Evolutionary conservation across 2,329 filamentous ascomycete species (phyloP).

Genomic region (Calonectria naviculata): DNA sequence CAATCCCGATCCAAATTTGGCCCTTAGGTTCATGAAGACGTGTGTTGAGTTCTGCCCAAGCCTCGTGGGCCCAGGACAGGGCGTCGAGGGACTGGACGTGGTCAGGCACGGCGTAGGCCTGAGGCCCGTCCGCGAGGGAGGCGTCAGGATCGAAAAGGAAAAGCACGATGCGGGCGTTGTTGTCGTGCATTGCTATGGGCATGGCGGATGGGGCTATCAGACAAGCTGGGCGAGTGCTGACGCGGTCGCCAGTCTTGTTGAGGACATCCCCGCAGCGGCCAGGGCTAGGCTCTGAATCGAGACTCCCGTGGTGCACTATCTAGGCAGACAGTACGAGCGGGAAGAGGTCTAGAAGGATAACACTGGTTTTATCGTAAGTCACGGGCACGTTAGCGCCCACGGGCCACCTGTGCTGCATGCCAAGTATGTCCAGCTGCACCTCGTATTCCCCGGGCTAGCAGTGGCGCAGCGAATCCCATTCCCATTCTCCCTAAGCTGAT

Average conservation of each 20-base stretch:
- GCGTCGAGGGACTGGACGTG: slow-evolving; percentile 75
- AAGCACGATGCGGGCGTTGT: slow-evolving; percentile 44
- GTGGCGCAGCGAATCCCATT: neutral
- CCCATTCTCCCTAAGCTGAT: neutral
- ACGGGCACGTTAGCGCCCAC: neutral
- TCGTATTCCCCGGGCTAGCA: neutral
- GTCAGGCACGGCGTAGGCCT: slow-evolving; percentile 84
- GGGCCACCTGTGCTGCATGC: neutral
- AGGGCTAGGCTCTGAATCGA: neutral
- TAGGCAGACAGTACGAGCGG: no score
- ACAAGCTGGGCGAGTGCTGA: neutral
- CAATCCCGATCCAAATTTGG: slow-evolving; percentile 77
- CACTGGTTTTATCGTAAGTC: neutral
- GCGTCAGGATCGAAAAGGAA: slow-evolving; percentile 76
- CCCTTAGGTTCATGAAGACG: slow-evolving; percentile 80
- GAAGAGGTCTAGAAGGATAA: neutral
- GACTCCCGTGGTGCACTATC: neutral
- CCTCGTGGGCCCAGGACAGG: slow-evolving; percentile 67
- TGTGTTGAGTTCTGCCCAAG: slow-evolving; percentile 67
- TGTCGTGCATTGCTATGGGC: slow-evolving; percentile 79
- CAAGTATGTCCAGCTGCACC: neutral
- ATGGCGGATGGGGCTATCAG: slow-evolving; percentile 75
- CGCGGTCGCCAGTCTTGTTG: neutral
- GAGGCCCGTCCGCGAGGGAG: slow-evolving; percentile 75
- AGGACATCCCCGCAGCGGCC: neutral